Evolutionary conservation across 1,139 yeast species (phyloP).

Genomic region (Suhomyces panamericanus): DNA sequence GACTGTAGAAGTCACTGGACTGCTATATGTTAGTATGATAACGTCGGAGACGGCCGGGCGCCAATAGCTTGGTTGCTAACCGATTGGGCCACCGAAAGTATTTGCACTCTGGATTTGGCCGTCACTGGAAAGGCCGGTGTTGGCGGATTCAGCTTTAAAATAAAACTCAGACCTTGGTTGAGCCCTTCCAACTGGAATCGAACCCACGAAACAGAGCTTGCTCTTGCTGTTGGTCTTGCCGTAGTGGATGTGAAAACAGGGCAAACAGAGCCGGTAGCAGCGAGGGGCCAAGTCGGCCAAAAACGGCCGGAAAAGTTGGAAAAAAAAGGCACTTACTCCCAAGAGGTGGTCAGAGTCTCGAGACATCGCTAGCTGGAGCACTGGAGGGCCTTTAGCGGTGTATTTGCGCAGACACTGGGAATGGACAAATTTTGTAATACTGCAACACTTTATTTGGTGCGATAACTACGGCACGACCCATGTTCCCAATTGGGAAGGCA

Average conservation of each 20-base stretch:
- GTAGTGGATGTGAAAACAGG: slow-evolving; percentile 8
- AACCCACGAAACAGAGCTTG: not conserved
- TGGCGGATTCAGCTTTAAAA: no score
- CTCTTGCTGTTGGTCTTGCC: not conserved
- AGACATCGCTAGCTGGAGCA: slow-evolving; percentile 2
- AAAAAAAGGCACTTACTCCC: slow-evolving; percentile 6
- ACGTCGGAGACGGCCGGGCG: no score
- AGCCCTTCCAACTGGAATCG: not conserved
- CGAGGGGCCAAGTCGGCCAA: not conserved
- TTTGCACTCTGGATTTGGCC: no score
- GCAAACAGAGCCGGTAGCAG: no score
- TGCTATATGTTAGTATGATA: slow-evolving; percentile 8
- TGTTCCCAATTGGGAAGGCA: not conserved
- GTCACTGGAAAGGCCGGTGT: no score
- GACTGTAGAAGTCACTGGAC: slow-evolving; percentile 3
- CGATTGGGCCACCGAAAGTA: no score
- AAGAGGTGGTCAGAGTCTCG: slow-evolving; percentile 7
- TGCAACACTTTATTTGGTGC: slow-evolving; percentile 11
- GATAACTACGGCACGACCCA: slow-evolving; percentile 11
- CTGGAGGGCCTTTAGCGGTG: not conserved
- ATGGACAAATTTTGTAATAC: slow-evolving; percentile 11
- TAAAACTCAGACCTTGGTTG: no score
- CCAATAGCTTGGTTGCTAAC: no score
- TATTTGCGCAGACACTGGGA: not conserved
- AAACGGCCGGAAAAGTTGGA: not conserved